A percentile compares a stretch with the other conserved stretches of the same genome.
These are phyloP conservation scores for Elsinoe ampelina DNA, from an alignment of 2,329 filamentous ascomycete species.

Conservation along the genomic window DNA sequence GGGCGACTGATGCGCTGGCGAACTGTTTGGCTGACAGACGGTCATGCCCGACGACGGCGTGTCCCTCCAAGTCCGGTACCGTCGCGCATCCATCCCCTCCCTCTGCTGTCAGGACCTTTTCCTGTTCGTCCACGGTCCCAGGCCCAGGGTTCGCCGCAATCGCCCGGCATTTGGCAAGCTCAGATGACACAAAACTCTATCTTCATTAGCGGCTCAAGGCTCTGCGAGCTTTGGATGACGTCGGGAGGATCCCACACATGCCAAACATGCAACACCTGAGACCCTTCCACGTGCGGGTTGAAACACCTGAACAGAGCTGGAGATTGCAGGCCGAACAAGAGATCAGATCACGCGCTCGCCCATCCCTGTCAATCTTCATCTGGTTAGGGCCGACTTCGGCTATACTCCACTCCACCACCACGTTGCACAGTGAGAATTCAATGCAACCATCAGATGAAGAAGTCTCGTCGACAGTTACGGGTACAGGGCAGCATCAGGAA, in stretches of 20 bases:
- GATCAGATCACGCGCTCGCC: not conserved
- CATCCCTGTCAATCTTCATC: conserved; percentile 7
- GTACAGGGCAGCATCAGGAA: no score
- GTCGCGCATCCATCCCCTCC: not conserved
- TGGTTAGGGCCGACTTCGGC: not conserved
- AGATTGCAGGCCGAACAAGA: not conserved
- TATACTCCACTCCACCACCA: not conserved
- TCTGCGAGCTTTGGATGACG: no score
- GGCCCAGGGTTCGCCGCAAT: no score
- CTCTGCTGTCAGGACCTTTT: not conserved
- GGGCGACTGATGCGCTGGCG: not conserved
- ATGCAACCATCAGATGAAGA: no score
- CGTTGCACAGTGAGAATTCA: no score
- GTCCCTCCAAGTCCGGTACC: conserved; percentile 1
- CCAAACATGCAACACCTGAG: not conserved
- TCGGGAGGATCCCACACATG: no score
- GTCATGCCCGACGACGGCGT: conserved; percentile 6
- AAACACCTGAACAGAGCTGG: not conserved
- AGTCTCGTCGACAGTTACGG: no score
- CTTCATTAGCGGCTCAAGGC: no score
- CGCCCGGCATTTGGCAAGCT: not conserved
- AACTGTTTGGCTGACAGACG: not conserved
- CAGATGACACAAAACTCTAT: not conserved
- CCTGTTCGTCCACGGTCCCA: not conserved
- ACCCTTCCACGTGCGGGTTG: conserved; percentile 4